Conservation (phyloP, 192 early-diverging fungal species). For the Mortierella alpina region DNA sequence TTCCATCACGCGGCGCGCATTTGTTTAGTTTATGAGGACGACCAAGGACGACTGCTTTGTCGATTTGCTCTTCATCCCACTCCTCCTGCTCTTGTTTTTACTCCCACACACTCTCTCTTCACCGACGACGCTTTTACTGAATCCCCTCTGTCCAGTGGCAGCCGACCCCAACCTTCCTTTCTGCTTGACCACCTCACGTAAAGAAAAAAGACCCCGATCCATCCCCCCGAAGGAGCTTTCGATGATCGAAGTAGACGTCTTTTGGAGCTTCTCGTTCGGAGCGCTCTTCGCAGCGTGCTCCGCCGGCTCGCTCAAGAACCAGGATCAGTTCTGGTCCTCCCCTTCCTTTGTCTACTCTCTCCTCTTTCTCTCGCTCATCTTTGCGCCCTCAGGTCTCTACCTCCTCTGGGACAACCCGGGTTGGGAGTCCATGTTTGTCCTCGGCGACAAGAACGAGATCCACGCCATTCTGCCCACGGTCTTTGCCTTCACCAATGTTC, state of each 20-base stretch:
- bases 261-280: constrained; percentile 50
- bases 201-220: too few relatives aligned
- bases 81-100: too few relatives aligned
- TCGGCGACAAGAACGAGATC: constrained; percentile 55
- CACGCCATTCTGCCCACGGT: constrained; percentile 44
- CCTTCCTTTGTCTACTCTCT: constrained; percentile 51
- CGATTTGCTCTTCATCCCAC: too few relatives aligned
- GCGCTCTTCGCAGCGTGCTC: constrained; percentile 18
- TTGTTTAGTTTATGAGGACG: too few relatives aligned
- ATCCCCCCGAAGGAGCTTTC: too few relatives aligned
- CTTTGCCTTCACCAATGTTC: constrained; percentile 52
- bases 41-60: too few relatives aligned
- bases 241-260: constrained; percentile 54
- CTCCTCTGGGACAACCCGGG: constrained; percentile 54
- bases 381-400: constrained; percentile 51
- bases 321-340: constrained; percentile 19
- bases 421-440: constrained; percentile 53
- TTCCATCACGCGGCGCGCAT: too few relatives aligned
- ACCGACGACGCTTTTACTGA: too few relatives aligned
- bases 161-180: too few relatives aligned
- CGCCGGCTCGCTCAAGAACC: constrained; percentile 30
- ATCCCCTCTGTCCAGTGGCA: too few relatives aligned
- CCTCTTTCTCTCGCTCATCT: constrained; percentile 49
- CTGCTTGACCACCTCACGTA: too few relatives aligned
- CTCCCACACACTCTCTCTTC: too few relatives aligned